A percentile compares a stretch with the other conserved stretches of the same genome.
Evolutionary conservation across 2,329 filamentous ascomycete genomes (phyloP).

Genomic region (Verticillium tricorpus): DNA sequence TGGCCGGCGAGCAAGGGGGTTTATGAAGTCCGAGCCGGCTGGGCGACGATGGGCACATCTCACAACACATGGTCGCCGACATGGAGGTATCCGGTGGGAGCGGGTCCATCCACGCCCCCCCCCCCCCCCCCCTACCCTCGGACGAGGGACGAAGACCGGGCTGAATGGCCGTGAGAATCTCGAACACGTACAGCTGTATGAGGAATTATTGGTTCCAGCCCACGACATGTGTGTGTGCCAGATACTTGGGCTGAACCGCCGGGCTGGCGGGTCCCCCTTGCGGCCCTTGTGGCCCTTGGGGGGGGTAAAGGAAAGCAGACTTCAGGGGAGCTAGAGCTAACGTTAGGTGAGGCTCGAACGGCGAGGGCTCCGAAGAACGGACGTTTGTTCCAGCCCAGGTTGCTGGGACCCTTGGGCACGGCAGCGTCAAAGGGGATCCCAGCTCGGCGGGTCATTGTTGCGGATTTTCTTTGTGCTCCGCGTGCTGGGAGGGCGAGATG

Average conservation of each 20-base stretch:
- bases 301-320: not conserved
- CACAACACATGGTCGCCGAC: not conserved
- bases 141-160: not conserved
- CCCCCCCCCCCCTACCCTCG: too few species aligned
- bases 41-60: not conserved
- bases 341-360: not conserved
- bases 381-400: not conserved
- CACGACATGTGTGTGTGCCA: not conserved
- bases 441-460: not conserved
- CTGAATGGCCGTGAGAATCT: not conserved
- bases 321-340: not conserved
- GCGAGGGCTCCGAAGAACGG: not conserved
- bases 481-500: not conserved
- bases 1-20: not conserved
- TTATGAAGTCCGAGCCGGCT: not conserved
- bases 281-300: too few species aligned
- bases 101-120: not conserved
- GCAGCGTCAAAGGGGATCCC: not conserved
- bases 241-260: not conserved
- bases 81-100: not conserved
- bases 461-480: not conserved
- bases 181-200: not conserved
- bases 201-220: not conserved
- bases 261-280: not conserved
- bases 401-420: not conserved